Conservation (phyloP, 768 basidiomycete genomes). For the Pleurotus citrinopileatus region DNA sequence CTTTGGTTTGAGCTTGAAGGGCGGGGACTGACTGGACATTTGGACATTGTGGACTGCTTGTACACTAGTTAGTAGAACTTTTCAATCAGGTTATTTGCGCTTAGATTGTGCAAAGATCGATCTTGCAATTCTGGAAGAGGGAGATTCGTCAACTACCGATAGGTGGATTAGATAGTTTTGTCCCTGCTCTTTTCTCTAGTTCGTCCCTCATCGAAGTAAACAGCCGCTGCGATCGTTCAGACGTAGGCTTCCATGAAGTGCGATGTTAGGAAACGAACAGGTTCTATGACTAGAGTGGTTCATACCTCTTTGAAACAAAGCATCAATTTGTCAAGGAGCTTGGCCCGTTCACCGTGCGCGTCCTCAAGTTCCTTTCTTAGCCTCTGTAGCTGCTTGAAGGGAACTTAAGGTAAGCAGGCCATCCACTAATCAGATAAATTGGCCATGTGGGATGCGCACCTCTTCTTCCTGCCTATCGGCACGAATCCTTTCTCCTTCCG, state of each 20-base stretch:
- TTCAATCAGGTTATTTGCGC: neutral
- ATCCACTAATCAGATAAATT: constrained; percentile 17
- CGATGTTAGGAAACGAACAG: constrained; percentile 10
- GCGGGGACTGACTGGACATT: neutral
- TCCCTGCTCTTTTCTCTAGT: constrained; percentile 58
- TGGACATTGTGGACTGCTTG: neutral
- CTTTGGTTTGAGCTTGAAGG: constrained; percentile 41
- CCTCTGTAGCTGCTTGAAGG: constrained; percentile 50
- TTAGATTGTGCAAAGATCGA: neutral
- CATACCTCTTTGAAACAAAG: constrained; percentile 86
- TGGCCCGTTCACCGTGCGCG: constrained; percentile 73
- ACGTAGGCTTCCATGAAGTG: constrained; percentile 64
- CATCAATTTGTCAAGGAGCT: constrained; percentile 81
- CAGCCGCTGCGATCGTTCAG: constrained; percentile 78
- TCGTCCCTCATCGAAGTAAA: constrained; percentile 83
- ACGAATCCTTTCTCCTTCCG: constrained; percentile 68
- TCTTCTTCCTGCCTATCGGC: constrained; percentile 73
- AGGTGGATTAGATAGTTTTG: constrained; percentile 42
- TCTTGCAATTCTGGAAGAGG: constrained; percentile 9
- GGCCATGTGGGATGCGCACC: constrained; percentile 38
- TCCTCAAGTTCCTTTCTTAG: constrained; percentile 77
- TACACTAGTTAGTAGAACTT: constrained; percentile 9
- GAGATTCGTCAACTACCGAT: constrained; percentile 38
- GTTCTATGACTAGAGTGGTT: neutral
- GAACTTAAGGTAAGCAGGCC: constrained; percentile 12